A percentile compares a stretch with the other conserved stretches of the same genome.
Evolutionary conservation across 2,329 filamentous ascomycete genomes (phyloP).

Genomic region (Akanthomyces muscarius): DNA sequence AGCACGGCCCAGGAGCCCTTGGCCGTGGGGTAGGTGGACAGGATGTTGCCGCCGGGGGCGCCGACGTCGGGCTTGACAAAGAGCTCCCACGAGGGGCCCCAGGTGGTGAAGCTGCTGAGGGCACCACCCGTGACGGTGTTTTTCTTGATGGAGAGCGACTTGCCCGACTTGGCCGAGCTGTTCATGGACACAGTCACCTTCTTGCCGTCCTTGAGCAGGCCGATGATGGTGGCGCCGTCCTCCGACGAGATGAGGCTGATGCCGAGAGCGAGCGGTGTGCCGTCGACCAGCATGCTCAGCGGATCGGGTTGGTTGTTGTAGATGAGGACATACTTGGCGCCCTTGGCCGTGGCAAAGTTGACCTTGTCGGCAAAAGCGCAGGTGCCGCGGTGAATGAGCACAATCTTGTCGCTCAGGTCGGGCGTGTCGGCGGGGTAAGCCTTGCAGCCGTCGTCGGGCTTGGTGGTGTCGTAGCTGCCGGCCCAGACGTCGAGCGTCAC

Average conservation of each 20-base stretch:
- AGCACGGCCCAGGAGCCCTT: slow-evolving; percentile 48
- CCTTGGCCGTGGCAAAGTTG: slow-evolving; percentile 47
- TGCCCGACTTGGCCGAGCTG: slow-evolving; percentile 33
- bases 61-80: slow-evolving; percentile 53
- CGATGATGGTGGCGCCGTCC: slow-evolving; percentile 42
- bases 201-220: slow-evolving; percentile 39
- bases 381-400: slow-evolving; percentile 55
- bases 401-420: slow-evolving; percentile 53
- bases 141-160: slow-evolving; percentile 28
- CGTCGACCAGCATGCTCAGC: slow-evolving; percentile 33
- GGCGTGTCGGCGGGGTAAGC: slow-evolving; percentile 38
- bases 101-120: slow-evolving; percentile 50
- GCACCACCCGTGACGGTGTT: slow-evolving; percentile 49
- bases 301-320: slow-evolving; percentile 51
- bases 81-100: slow-evolving; percentile 59
- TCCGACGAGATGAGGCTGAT: slow-evolving; percentile 39
- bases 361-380: slow-evolving; percentile 55
- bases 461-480: slow-evolving; percentile 43
- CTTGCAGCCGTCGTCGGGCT: slow-evolving; percentile 18
- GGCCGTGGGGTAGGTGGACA: slow-evolving; percentile 51
- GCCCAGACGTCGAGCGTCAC: slow-evolving; percentile 48
- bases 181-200: slow-evolving; percentile 43
- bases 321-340: slow-evolving; percentile 57
- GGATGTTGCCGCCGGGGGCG: slow-evolving; percentile 53
- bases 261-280: slow-evolving; percentile 29